These are phyloP conservation scores for Alternaria triticimaculans DNA, from an alignment of 2,329 filamentous ascomycete genomes.

Conservation along the genomic window DNA sequence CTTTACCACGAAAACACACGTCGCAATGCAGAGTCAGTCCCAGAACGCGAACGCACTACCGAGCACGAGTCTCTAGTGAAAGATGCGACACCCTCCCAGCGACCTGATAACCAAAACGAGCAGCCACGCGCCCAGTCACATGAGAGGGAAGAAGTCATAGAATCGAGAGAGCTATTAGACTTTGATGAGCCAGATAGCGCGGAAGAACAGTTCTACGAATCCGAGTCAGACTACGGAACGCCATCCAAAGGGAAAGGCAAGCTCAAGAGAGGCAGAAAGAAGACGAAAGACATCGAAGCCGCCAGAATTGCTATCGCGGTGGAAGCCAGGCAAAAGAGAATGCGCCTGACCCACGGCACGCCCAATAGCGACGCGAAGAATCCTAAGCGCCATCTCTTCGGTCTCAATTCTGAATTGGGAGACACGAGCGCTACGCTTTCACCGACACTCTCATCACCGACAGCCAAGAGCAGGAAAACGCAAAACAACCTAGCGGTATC, in stretches of 20 bases:
- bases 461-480: background rate
- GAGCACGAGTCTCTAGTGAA: background rate
- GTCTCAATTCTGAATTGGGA: background rate
- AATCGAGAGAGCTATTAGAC: background rate
- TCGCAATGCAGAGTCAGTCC: background rate
- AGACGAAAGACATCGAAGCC: background rate
- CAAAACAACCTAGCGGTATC: background rate
- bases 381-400: slow-evolving; percentile 1
- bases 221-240: background rate
- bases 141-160: background rate
- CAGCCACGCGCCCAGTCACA: background rate
- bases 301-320: background rate
- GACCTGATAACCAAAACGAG: background rate
- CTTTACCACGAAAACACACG: background rate
- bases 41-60: background rate
- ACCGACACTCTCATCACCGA: background rate
- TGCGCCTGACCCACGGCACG: background rate
- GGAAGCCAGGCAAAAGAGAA: background rate
- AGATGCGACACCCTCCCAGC: background rate
- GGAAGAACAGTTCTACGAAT: background rate
- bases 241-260: background rate
- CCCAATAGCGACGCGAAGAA: background rate
- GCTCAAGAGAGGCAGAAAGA: background rate
- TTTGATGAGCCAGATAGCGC: background rate
- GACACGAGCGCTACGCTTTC: background rate